phyloP scores from a whole-genome alignment of 2,329 filamentous ascomycete genomes.

The Beauveria sp. region DNA sequence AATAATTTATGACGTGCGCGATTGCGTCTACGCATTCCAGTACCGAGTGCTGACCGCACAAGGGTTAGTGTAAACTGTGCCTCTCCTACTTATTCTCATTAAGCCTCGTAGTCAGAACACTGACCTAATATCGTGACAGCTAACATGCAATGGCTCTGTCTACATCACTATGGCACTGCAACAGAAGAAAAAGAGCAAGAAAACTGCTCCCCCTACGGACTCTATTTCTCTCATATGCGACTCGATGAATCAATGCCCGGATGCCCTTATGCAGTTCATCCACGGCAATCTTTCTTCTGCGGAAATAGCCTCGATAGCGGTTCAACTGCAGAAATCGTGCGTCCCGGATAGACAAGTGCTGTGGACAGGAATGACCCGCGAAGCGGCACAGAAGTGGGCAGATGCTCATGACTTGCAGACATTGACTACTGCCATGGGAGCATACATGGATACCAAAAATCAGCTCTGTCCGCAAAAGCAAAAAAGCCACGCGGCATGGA shows the following conservation, averaged over 20 bases:
- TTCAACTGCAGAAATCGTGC: background rate
- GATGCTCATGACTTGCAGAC: slow-evolving; percentile 13
- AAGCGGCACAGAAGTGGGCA: slow-evolving; percentile 15
- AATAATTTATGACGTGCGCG: too few species aligned
- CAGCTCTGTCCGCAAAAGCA: background rate
- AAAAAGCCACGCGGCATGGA: background rate
- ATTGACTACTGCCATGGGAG: slow-evolving; percentile 15
- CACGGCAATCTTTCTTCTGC: background rate
- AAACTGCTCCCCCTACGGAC: background rate
- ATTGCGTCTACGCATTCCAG: too few species aligned
- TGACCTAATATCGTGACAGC: too few species aligned
- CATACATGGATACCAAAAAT: slow-evolving; percentile 7
- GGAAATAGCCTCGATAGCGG: background rate
- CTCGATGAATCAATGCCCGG: background rate
- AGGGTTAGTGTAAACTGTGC: too few species aligned
- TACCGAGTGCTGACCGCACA: too few species aligned
- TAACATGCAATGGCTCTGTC: too few species aligned
- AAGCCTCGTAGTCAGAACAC: too few species aligned
- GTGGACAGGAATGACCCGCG: slow-evolving; percentile 16
- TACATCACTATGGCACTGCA: too few species aligned
- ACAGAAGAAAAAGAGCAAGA: too few species aligned
- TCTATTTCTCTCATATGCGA: background rate
- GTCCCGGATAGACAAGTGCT: slow-evolving; percentile 10
- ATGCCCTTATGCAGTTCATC: background rate
- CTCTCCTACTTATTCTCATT: too few species aligned